These are phyloP conservation scores for Hippophae tibetana DNA, from an alignment of 306 rosid species.

Conservation along the genomic window DNA sequence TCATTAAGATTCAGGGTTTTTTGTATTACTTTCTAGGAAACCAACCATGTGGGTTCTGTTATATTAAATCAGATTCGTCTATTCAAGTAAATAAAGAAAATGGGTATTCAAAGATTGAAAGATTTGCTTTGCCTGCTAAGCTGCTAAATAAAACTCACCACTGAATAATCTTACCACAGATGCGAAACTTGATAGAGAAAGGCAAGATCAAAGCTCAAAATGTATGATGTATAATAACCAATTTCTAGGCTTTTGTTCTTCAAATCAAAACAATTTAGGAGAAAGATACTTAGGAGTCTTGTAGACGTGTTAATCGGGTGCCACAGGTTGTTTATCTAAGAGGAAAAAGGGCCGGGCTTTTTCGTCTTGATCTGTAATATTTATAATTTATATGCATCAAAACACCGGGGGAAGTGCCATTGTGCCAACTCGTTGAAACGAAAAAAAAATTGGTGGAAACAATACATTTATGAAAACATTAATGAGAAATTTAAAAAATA, in stretches of 20 bases:
- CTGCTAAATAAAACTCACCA: slow-evolving; percentile 16
- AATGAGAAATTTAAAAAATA: too few relatives aligned
- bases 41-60: slow-evolving; percentile 23
- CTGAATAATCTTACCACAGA: slow-evolving; percentile 7
- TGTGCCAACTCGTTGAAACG: slow-evolving; percentile 10
- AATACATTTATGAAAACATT: neutral
- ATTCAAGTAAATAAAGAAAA: slow-evolving; percentile 14
- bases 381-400: neutral
- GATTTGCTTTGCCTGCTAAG: slow-evolving; percentile 1
- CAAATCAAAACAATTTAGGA: slow-evolving; percentile 19
- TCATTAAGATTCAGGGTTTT: slow-evolving; percentile 16
- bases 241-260: slow-evolving; percentile 9
- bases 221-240: neutral
- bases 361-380: neutral
- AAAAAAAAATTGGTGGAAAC: neutral
- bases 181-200: slow-evolving; percentile 9
- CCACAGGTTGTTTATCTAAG: slow-evolving; percentile 31
- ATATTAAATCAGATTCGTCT: slow-evolving; percentile 1
- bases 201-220: slow-evolving; percentile 9
- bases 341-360: slow-evolving; percentile 3
- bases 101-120: slow-evolving; percentile 20
- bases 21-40: slow-evolving; percentile 1
- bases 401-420: neutral
- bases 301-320: slow-evolving; percentile 25
- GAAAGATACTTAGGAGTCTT: slow-evolving; percentile 22